Evolutionary conservation across 2,329 filamentous ascomycete genomes (phyloP).

Genomic region (Diaporthe citrichinensis): DNA sequence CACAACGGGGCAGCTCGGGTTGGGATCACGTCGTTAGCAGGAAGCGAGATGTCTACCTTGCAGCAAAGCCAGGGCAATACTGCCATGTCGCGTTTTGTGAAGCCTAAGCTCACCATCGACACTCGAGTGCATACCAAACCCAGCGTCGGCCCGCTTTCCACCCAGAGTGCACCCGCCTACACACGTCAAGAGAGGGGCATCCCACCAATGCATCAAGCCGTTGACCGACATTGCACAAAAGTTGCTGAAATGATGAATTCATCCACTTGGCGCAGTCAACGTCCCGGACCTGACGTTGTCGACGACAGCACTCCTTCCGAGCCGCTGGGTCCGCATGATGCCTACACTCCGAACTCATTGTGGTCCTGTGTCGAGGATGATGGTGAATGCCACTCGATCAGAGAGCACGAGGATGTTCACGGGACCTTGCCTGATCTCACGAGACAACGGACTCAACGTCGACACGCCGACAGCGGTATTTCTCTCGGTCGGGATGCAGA

Average conservation of each 20-base stretch:
- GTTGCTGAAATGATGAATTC: constrained; percentile 40
- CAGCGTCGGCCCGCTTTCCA: background rate
- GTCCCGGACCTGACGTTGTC: background rate
- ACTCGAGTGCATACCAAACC: constrained; percentile 11
- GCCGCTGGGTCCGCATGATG: background rate
- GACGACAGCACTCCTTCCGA: background rate
- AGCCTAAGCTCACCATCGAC: constrained; percentile 35
- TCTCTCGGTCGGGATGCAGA: constrained; percentile 27
- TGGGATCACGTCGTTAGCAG: background rate
- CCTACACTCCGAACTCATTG: background rate
- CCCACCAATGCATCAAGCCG: constrained; percentile 25
- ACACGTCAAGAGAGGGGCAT: constrained; percentile 36
- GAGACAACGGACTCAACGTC: background rate
- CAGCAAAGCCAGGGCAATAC: background rate
- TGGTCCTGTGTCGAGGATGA: background rate
- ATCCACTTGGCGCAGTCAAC: constrained; percentile 39
- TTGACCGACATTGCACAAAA: constrained; percentile 37
- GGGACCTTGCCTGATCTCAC: background rate
- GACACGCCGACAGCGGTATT: background rate
- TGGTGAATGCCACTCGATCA: background rate
- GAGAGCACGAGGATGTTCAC: background rate
- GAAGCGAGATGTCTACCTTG: constrained; percentile 10
- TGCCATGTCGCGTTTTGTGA: background rate
- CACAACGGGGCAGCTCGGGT: too few relatives aligned
- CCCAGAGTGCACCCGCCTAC: constrained; percentile 38